phyloP scores from a whole-genome alignment of 1,139 yeast species.

The Pichia sp. region DNA sequence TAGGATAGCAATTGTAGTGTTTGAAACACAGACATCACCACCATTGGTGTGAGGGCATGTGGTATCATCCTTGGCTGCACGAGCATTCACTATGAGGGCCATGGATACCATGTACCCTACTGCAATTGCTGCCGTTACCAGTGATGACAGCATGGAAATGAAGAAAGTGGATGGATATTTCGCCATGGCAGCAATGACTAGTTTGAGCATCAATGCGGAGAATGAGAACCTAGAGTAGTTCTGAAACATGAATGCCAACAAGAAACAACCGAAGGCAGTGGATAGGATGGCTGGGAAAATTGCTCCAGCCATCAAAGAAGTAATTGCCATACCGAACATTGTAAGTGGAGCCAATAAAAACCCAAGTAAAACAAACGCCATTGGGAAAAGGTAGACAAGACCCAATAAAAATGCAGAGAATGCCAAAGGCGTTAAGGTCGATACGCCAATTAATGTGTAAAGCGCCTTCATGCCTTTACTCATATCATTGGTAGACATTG shows the following conservation, averaged over 20 bases:
- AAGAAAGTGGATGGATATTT: constrained; percentile 64
- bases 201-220: constrained; percentile 67
- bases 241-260: constrained; percentile 19
- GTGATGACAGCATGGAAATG: constrained; percentile 59
- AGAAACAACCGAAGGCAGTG: constrained; percentile 15
- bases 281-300: constrained; percentile 13
- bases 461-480: constrained; percentile 11
- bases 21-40: constrained; percentile 47
- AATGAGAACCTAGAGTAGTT: constrained; percentile 30
- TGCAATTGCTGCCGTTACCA: constrained; percentile 59
- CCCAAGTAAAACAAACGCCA: constrained; percentile 22
- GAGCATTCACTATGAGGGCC: constrained; percentile 70
- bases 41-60: constrained; percentile 38
- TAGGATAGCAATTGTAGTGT: constrained; percentile 62
- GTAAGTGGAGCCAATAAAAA: constrained; percentile 22
- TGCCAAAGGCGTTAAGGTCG: constrained; percentile 17
- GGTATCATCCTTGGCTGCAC: constrained; percentile 34
- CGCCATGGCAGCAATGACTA: constrained; percentile 72
- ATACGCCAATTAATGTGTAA: constrained; percentile 13
- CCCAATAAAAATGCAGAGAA: constrained; percentile 16
- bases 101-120: constrained; percentile 61
- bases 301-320: constrained; percentile 17
- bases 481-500: neutral
- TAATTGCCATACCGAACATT: constrained; percentile 18
- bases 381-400: constrained; percentile 22